Base-by-base conservation (phyloP, 352 stramenopile species). In the Globisporangium echinulatum region DNA sequence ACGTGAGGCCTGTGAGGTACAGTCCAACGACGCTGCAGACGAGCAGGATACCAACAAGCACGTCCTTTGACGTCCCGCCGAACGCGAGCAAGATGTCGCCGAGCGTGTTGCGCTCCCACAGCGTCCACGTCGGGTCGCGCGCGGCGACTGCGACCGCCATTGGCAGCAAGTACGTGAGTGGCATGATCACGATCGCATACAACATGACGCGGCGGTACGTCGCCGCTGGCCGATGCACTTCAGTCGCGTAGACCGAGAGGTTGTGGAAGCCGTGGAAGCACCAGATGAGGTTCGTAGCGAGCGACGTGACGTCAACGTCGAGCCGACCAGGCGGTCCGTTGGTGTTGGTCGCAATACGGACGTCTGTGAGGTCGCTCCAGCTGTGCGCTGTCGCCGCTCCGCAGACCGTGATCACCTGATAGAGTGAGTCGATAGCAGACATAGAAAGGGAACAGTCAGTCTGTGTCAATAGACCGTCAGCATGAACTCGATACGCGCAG, bases 221-320 rank as follows among this genome's bases (percentile, higher is more conserved):
- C 1, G 33, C 51, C 25, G 60, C 46, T 0, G 75, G 74, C 10
- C 82, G 46, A 10, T 64, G 50, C 49, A 88, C 75, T 46, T 69
- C 75, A 11, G 68, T 70, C 9, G 65, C 74, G 47, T 83, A 79
- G 33, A 83, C 70, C 6, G 75, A 81, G 37, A 88, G 44, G 40
- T 85, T 86, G 51, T 74, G 66, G 58, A 82, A 85, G 9, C 75
- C 78, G 52, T 76, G 79, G 58, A 72, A 88, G 65, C 69, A 71
- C 74, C 74, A 85, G 15, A 82, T 71, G 13, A 88, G 57, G 4
- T 62, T 62, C 37, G 55, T 75, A 40, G 86, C 43, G 5, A 85
- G 40, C 1, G 54, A 57, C 0, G 49, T 49, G 55, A 77, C 61
- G 38, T 72, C 55, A 7, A 75, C 52, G 9, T 65, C 54, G 7